phyloP scores from a whole-genome alignment of 768 basidiomycete genomes.

The Infundibulicybe gibba region DNA sequence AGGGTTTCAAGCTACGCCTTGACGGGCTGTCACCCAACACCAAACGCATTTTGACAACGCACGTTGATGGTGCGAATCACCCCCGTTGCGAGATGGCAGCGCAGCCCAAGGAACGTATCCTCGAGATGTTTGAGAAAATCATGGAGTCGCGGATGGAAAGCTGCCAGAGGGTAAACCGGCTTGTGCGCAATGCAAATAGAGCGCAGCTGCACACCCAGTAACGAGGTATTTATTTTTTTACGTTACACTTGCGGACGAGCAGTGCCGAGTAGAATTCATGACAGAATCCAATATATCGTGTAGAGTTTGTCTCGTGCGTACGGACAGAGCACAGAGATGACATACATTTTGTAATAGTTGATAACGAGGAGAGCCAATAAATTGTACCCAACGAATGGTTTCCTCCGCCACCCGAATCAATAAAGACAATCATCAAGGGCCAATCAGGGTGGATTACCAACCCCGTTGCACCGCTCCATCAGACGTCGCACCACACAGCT shows the following conservation, averaged over 20 bases:
- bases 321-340: too few relatives aligned
- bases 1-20: constrained; percentile 47
- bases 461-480: neutral
- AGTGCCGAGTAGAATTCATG: neutral
- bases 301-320: too few relatives aligned
- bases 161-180: constrained; percentile 59
- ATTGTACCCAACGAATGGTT: neutral
- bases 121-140: constrained; percentile 69
- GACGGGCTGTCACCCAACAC: constrained; percentile 21
- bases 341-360: too few relatives aligned
- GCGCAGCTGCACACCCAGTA: constrained; percentile 22
- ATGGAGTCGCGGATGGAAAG: constrained; percentile 76
- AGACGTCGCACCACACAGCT: constrained; percentile 2
- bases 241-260: neutral
- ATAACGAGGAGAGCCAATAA: too few relatives aligned
- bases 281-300: too few relatives aligned
- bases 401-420: constrained; percentile 1
- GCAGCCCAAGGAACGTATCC: constrained; percentile 40
- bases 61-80: constrained; percentile 13
- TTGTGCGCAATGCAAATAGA: constrained; percentile 46
- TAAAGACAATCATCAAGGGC: constrained; percentile 5
- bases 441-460: neutral
- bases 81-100: constrained; percentile 8
- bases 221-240: constrained; percentile 8
- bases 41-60: constrained; percentile 12